Evolutionary conservation across 2,329 filamentous ascomycete genomes (phyloP).

Genomic region (Neofusicoccum parvum): DNA sequence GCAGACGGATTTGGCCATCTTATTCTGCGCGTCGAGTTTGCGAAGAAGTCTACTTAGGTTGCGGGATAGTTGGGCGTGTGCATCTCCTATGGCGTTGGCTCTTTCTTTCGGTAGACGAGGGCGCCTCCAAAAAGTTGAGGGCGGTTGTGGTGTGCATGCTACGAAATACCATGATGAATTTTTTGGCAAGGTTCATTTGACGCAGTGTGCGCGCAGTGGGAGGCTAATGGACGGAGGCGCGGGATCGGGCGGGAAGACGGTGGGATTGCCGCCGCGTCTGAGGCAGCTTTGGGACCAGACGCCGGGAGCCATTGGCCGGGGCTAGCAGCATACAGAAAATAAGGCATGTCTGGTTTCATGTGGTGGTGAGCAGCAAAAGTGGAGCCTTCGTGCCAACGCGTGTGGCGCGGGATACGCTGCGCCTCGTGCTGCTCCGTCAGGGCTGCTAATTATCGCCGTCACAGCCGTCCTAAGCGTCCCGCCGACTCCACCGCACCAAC

Average conservation of each 20-base stretch:
- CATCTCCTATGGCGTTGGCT: constrained; percentile 21
- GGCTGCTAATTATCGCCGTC: constrained; percentile 9
- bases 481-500: constrained; percentile 1
- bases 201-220: not conserved
- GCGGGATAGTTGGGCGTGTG: constrained; percentile 10
- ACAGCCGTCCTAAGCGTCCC: not conserved
- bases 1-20: constrained; percentile 75
- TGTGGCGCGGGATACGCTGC: constrained; percentile 6
- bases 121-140: constrained; percentile 17
- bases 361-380: constrained; percentile 6
- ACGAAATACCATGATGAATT: constrained; percentile 18
- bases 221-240: not conserved
- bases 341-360: not conserved
- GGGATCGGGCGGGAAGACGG: not conserved
- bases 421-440: constrained; percentile 14
- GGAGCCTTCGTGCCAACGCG: not conserved
- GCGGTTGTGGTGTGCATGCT: constrained; percentile 15
- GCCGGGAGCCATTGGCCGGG: too few species aligned
- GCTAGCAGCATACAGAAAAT: not conserved
- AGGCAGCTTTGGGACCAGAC: not conserved
- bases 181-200: constrained; percentile 8
- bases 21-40: constrained; percentile 84
- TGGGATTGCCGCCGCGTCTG: not conserved
- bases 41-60: constrained; percentile 61
- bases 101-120: constrained; percentile 19